Conservation (phyloP, 108 stramenopile genomes). For the Pseudonitzschia multiseries region DNA sequence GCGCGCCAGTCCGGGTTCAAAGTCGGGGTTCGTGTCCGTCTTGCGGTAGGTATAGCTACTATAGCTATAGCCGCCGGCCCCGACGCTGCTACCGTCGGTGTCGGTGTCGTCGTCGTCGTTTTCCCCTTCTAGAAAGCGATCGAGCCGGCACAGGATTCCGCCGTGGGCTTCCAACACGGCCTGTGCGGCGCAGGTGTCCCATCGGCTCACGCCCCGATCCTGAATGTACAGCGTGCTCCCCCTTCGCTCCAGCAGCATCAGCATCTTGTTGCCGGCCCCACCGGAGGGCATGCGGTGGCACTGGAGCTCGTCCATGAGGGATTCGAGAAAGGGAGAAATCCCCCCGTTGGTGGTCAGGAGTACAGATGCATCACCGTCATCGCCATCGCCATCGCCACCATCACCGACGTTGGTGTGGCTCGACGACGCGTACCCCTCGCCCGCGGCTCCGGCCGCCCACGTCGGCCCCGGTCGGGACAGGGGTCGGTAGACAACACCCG, state of each 20-base stretch:
- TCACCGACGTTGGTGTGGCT: no score
- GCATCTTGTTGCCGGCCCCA: slow-evolving; percentile 46
- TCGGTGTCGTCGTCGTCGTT: no score
- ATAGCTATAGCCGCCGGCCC: background rate
- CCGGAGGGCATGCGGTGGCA: slow-evolving; percentile 24
- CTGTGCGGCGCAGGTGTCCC: slow-evolving; percentile 70
- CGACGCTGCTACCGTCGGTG: background rate
- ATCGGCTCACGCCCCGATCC: slow-evolving; percentile 40
- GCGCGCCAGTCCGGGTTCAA: background rate
- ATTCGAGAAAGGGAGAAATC: background rate
- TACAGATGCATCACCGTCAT: background rate
- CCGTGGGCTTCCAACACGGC: slow-evolving; percentile 53
- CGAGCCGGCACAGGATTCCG: slow-evolving; percentile 35
- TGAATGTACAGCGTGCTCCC: slow-evolving; percentile 33
- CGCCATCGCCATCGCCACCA: no score
- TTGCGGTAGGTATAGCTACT: slow-evolving; percentile 9
- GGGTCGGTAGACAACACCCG: slow-evolving; percentile 74
- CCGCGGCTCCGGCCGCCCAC: slow-evolving; percentile 28
- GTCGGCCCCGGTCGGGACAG: slow-evolving; percentile 34
- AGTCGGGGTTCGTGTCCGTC: background rate
- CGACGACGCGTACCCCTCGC: slow-evolving; percentile 13
- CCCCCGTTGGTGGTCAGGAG: slow-evolving; percentile 3
- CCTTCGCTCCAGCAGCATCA: slow-evolving; percentile 32
- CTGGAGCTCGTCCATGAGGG: background rate
- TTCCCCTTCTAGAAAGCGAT: background rate